A percentile compares a stretch with the other conserved stretches of the same genome.
Conservation (phyloP, 1,284 basidiomycete species). For the Entoloma clypeatum region DNA sequence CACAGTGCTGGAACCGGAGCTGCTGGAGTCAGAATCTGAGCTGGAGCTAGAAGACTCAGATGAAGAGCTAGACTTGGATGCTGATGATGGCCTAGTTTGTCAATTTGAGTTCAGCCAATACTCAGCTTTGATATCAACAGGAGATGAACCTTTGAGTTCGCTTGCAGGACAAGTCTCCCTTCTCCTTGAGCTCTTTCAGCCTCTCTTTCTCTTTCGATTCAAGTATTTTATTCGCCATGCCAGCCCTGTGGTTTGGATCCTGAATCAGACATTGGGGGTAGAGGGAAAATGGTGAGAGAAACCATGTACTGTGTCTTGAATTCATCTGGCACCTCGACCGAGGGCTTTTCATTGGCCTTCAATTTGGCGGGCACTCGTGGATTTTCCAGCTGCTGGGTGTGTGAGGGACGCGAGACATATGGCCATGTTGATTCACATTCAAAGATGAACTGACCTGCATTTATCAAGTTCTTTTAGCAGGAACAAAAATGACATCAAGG, state of each 20-base stretch:
- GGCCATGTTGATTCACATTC: conserved; percentile 71
- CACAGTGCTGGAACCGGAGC: conserved; percentile 39
- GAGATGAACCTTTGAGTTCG: conserved; percentile 47
- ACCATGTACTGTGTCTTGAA: conserved; percentile 74
- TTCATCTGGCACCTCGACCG: conserved; percentile 75
- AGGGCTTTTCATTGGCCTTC: conserved; percentile 62
- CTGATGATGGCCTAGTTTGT: conserved; percentile 16
- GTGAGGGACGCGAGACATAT: conserved; percentile 73
- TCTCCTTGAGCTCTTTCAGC: conserved; percentile 39
- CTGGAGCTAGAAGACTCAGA: conserved; percentile 23
- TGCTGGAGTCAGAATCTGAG: conserved; percentile 45
- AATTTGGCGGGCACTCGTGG: conserved; percentile 60
- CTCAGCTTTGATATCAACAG: background rate
- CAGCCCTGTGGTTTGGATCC: conserved; percentile 40
- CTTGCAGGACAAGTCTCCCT: conserved; percentile 41
- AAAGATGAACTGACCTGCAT: conserved; percentile 76
- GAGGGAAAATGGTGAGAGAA: too few relatives aligned
- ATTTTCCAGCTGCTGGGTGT: conserved; percentile 74
- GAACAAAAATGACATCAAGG: background rate
- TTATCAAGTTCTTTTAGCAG: background rate
- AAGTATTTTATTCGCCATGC: conserved; percentile 70
- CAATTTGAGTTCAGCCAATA: background rate
- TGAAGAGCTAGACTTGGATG: conserved; percentile 11
- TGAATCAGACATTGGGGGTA: background rate
- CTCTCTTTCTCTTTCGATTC: conserved; percentile 72